Base-by-base conservation (phyloP, 495 filamentous ascomycete species). In the Apiosordaria backusii region DNA sequence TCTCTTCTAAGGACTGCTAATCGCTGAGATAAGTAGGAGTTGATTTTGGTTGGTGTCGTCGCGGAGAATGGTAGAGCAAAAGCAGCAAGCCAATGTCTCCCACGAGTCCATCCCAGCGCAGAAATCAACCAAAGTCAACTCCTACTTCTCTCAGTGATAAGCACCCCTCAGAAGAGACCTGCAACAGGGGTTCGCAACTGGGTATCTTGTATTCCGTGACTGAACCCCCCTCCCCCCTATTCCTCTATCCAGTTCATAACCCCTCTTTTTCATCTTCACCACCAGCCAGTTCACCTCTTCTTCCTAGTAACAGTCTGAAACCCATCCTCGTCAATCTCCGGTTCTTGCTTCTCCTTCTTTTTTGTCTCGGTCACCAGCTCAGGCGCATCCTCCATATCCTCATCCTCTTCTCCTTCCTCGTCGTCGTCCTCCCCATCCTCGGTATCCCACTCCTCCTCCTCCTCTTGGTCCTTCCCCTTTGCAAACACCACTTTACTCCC, bases 261-360 rank as follows among this genome's bases (percentile, higher is more conserved):
- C 35, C 9, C 35, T 13, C 0, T 45, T 18, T 45, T 45, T 45
- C 3, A 13, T 45, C 10, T 45, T 18, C 1, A 1, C 35, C 35
- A 7, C 10, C 16, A n/a, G n/a, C 35, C 13, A 9, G 9, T 2
- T 18, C 68, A 85, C 79, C 76, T 88, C 84, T 87, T 90, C 80
- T 88, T 92, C 66, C 86, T 84, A 67, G 89, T 83, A 65, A 97
- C 91, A 80, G 89, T 92, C n/a, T 88, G 92, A 75, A 98, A 98
- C 16, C 94, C 94, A 70, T 97, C 94, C 62, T 96, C 92, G 78
- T 97, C 94, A 60, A 97, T 81, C 76, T 92, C 90, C 1, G 91
- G 90, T 70, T 85, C 86, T 57, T 80, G 74, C 77, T 84, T 92
- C 78, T 88, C 87, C 73, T 82, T 88, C 15, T 80, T 83, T 22